Evolutionary conservation across 192 early-diverging fungal species (phyloP).

Genomic region (Obelidium mucronatum): DNA sequence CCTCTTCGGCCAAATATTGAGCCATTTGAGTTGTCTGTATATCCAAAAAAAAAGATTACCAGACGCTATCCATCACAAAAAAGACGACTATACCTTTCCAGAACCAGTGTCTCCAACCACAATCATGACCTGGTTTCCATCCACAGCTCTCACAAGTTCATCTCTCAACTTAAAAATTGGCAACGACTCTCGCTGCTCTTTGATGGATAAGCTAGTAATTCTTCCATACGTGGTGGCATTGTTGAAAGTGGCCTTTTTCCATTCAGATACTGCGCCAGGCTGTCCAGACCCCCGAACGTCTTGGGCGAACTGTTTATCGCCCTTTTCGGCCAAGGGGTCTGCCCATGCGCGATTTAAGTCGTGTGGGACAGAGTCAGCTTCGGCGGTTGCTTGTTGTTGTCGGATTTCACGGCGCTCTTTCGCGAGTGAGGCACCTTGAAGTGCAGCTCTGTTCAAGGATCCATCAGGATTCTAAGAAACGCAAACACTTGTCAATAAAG

Average conservation of each 20-base stretch:
- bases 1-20: conserved; percentile 97
- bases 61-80: neutral
- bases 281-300: conserved; percentile 78
- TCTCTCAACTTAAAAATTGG: conserved; percentile 87
- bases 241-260: conserved; percentile 81
- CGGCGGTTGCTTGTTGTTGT: conserved; percentile 56
- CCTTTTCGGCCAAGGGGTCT: conserved; percentile 81
- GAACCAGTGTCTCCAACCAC: conserved; percentile 98
- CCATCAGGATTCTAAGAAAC: conserved; percentile 98
- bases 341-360: conserved; percentile 90
- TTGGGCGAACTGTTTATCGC: conserved; percentile 91
- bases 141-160: conserved; percentile 81
- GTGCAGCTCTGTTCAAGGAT: conserved; percentile 92
- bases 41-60: neutral
- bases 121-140: conserved; percentile 76
- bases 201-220: conserved; percentile 78
- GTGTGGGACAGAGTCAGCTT: conserved; percentile 74
- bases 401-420: conserved; percentile 91
- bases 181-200: conserved; percentile 87
- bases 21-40: conserved; percentile 92
- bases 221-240: conserved; percentile 91
- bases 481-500: too few species aligned
- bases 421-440: conserved; percentile 89
- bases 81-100: conserved; percentile 67
- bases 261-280: conserved; percentile 72